These are phyloP conservation scores for Phytopythium boreale DNA, from an alignment of 352 stramenopile genomes.

Conservation along the genomic window DNA sequence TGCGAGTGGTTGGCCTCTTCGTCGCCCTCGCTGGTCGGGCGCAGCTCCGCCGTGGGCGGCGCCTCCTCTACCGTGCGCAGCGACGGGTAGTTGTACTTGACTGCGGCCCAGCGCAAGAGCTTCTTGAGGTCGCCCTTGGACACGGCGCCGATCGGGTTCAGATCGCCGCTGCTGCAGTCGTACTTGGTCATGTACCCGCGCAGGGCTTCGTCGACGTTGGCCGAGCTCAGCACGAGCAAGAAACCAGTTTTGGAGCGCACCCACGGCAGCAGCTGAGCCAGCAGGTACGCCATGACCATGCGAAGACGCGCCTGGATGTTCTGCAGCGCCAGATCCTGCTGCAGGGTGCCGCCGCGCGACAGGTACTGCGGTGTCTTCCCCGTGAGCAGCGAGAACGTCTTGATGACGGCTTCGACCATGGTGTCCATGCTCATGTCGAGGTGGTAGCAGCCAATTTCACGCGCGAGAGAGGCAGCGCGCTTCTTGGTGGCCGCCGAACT, in stretches of 20 bases:
- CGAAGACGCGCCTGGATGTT: slow-evolving; percentile 98
- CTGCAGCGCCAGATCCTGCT: slow-evolving; percentile 97
- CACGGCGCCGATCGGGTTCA: slow-evolving; percentile 98
- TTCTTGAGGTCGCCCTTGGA: slow-evolving; percentile 96
- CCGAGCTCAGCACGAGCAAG: slow-evolving; percentile 97
- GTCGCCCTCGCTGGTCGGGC: slow-evolving; percentile 82
- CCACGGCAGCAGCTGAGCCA: slow-evolving; percentile 98
- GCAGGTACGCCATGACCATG: slow-evolving; percentile 98
- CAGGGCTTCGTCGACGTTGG: slow-evolving; percentile 98
- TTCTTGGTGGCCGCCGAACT: slow-evolving; percentile 90
- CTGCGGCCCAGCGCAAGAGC: slow-evolving; percentile 91
- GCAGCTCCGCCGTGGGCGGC: slow-evolving; percentile 94
- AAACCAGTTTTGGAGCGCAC: slow-evolving; percentile 93
- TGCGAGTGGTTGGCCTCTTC: slow-evolving; percentile 89
- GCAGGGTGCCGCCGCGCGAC: slow-evolving; percentile 84
- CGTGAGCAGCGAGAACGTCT: slow-evolving; percentile 71
- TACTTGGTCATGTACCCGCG: slow-evolving; percentile 99
- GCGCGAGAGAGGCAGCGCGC: slow-evolving; percentile 85
- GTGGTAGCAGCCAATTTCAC: slow-evolving; percentile 95
- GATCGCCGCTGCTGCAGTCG: slow-evolving; percentile 97
- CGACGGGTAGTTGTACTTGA: slow-evolving; percentile 90
- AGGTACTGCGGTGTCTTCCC: slow-evolving; percentile 91
- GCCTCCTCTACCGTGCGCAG: slow-evolving; percentile 92
- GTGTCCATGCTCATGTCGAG: slow-evolving; percentile 94
- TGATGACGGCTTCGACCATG: slow-evolving; percentile 90